Evolutionary conservation across 1,284 basidiomycete genomes (phyloP).

Genomic region (Malassezia japonica): DNA sequence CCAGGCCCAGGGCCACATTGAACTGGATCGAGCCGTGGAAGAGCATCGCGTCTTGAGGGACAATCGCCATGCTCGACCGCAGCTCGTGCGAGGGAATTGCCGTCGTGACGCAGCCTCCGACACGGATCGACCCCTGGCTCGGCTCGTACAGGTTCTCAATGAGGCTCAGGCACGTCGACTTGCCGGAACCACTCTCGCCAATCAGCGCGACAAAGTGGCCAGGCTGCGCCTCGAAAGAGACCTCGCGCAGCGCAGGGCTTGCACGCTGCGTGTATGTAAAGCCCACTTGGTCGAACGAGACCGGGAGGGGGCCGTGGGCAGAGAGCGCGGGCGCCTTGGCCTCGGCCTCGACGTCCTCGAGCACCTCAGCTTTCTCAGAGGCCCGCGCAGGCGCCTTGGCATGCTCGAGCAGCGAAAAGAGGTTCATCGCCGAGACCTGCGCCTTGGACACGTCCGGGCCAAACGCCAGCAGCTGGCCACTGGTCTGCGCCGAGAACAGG

Average conservation of each 20-base stretch:
- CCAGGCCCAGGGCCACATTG: conserved; percentile 53
- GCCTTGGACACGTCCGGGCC: conserved; percentile 36
- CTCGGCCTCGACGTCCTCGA: background rate
- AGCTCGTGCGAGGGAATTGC: conserved; percentile 59
- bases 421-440: conserved; percentile 30
- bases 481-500: conserved; percentile 38
- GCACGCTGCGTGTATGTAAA: conserved; percentile 25
- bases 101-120: conserved; percentile 70
- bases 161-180: conserved; percentile 30
- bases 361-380: no score
- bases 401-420: conserved; percentile 29
- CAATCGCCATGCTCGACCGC: conserved; percentile 52
- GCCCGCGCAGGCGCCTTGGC: no score
- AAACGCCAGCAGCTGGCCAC: conserved; percentile 37
- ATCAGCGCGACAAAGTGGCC: conserved; percentile 14
- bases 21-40: conserved; percentile 56
- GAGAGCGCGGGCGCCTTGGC: no score
- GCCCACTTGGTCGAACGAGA: conserved; percentile 19
- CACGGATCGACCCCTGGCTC: conserved; percentile 60
- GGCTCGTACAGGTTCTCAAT: conserved; percentile 55
- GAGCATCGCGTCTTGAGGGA: conserved; percentile 85
- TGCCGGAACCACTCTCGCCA: conserved; percentile 20
- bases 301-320: background rate
- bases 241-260: conserved; percentile 22
- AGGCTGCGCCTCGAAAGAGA: conserved; percentile 20